Base-by-base conservation (phyloP, 768 basidiomycete genomes). In the Chalciporus pseudorubinellus region DNA sequence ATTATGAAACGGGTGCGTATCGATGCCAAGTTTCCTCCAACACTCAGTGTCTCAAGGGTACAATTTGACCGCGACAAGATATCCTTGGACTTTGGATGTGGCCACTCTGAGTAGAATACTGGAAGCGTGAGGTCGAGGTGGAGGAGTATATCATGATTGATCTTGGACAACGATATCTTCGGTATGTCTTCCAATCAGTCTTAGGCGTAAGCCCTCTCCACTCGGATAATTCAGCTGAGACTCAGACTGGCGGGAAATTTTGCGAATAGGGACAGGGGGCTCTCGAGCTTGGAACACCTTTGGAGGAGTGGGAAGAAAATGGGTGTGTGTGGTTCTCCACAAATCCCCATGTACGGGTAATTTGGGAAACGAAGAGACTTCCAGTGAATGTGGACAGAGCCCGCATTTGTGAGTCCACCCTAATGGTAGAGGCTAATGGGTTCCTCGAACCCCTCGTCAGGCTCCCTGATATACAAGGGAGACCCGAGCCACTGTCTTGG, bases 401-500 rank as follows among this genome's bases (percentile, higher is more conserved):
- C 41, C 10, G 62, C 45, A n/a, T 62, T 54, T 10, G 62, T 50
- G n/a, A 60, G 51, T 60, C 59, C 62, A 18, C 12, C 4, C 10
- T 48, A 43, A 22, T 59, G 39, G 24, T 56, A 63, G 39, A 49
- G 47, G 19, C 48, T 52, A 13, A 55, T 10, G 31, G 39, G 28
- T 31, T 43, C 54, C 42, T 51, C 50, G 29, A 47, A 44, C 6
- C 38, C 42, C 36, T 19, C 24, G 11, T 40, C 39, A 1, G 38
- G 40, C 28, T 51, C 34, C 14, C 46, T 41, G 33, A 66, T 42
- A 14, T 33, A 60, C 7, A 82, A 75, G 1, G 74, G 70, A 13
- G 74, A 71, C 80, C n/a, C n/a, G n/a, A n/a, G n/a, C n/a, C 80
- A 82, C 22, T 81, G 61, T 46, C 66, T 69, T 7, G 80, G 76